phyloP scores from a whole-genome alignment of 1,139 yeast species.

The Zygosaccharomyces pseudobailii region DNA sequence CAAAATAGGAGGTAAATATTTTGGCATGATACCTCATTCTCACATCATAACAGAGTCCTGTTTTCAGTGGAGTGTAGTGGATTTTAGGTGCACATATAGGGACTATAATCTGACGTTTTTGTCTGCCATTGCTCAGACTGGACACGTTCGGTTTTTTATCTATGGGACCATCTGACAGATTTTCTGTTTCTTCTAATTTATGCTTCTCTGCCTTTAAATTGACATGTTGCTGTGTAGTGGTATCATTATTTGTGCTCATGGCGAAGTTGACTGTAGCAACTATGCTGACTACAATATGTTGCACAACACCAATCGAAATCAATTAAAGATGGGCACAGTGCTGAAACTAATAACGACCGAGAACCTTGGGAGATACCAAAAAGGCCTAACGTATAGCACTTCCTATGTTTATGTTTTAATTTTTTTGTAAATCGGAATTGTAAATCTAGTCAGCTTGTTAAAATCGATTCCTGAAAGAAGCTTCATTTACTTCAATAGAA shows the following conservation, averaged over 20 bases:
- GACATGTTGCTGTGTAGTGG: background rate
- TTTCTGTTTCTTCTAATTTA: conserved; percentile 7
- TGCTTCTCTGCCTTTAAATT: conserved; percentile 6
- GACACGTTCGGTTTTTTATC: conserved; percentile 1
- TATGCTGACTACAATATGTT: background rate
- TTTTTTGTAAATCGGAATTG: background rate
- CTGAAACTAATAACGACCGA: background rate
- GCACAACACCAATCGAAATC: background rate
- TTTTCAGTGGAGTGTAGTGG: conserved; percentile 65
- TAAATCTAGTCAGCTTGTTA: background rate
- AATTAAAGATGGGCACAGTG: background rate
- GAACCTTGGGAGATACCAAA: background rate
- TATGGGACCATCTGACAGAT: conserved; percentile 1
- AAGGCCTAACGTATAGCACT: background rate
- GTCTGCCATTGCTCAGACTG: conserved; percentile 3
- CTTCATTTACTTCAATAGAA: background rate
- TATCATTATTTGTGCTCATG: conserved; percentile 1
- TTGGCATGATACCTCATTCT: conserved; percentile 97
- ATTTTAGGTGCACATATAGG: conserved; percentile 45
- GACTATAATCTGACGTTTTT: conserved; percentile 43
- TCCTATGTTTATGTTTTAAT: background rate
- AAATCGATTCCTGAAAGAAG: background rate
- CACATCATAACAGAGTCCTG: conserved; percentile 94
- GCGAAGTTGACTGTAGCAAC: background rate
- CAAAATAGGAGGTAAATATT: conserved; percentile 84